phyloP scores from a whole-genome alignment of 2,329 filamentous ascomycete genomes.

The Cladosporium colombiae region DNA sequence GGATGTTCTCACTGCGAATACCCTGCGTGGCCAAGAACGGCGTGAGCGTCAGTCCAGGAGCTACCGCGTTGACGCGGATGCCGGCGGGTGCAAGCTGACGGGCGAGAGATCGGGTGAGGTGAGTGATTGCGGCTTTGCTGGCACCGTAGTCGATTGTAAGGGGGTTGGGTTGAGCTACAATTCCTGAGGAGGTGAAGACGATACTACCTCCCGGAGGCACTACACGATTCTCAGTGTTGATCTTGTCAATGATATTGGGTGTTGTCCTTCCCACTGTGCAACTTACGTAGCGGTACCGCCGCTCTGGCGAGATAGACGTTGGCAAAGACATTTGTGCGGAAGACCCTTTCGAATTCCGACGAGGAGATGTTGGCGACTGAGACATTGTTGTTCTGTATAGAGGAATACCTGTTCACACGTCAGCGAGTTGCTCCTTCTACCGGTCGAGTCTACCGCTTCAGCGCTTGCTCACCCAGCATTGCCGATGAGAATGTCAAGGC shows the following conservation, averaged over 20 bases:
- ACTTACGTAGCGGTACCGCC: conserved; percentile 1
- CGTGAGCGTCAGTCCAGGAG: conserved; percentile 1
- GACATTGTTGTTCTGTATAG: not conserved
- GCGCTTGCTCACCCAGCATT: conserved; percentile 65
- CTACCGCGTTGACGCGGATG: conserved; percentile 2
- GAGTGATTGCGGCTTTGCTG: conserved; percentile 5
- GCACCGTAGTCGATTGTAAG: conserved; percentile 7
- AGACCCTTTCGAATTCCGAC: not conserved
- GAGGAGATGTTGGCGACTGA: not conserved
- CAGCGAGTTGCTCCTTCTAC: not conserved
- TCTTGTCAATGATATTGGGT: not conserved
- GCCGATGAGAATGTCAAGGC: conserved; percentile 73
- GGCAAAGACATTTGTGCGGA: conserved; percentile 1
- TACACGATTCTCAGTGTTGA: not conserved
- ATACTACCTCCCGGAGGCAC: conserved; percentile 3
- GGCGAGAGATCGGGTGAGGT: conserved; percentile 4
- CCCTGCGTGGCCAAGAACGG: conserved; percentile 4
- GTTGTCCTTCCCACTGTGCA: too few relatives aligned
- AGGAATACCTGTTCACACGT: not conserved
- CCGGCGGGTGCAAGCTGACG: not conserved
- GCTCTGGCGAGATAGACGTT: conserved; percentile 1
- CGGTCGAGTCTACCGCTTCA: not conserved
- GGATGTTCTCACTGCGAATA: not conserved
- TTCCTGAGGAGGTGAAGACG: not conserved
- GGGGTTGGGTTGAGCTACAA: not conserved